Evolutionary conservation across 75 land plant genomes (phyloP).

Genomic region (Picea glauca): DNA sequence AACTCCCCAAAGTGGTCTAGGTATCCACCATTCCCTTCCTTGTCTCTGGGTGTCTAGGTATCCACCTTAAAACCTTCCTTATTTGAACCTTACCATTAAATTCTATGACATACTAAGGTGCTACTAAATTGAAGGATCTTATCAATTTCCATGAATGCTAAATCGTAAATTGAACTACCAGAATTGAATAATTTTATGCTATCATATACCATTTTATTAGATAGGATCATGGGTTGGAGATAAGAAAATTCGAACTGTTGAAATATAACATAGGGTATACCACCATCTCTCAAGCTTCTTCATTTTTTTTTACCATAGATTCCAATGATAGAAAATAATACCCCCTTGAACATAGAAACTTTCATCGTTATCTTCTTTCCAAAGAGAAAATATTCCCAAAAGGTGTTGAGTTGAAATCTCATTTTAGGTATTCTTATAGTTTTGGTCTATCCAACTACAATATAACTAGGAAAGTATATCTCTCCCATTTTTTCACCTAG

Average conservation of each 20-base stretch:
- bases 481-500: background rate
- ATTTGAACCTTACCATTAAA: background rate
- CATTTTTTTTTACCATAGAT: background rate
- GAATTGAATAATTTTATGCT: too few species aligned
- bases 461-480: background rate
- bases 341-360: background rate
- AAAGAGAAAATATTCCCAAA: background rate
- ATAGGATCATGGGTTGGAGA: background rate
- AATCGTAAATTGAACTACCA: background rate
- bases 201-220: background rate
- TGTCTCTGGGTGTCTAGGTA: background rate
- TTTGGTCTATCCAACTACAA: background rate
- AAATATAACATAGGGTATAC: background rate
- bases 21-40: background rate
- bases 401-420: background rate
- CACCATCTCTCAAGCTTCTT: background rate
- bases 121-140: background rate
- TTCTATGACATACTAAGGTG: background rate
- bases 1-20: background rate
- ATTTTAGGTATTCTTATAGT: background rate
- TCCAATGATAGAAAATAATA: background rate
- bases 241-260: background rate
- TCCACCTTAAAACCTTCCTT: background rate
- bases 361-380: background rate
- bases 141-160: background rate